Evolutionary conservation across 768 basidiomycete genomes (phyloP), one percentile per base, ranked within the genome.

Genomic region (Serendipita vermifera): DNA sequence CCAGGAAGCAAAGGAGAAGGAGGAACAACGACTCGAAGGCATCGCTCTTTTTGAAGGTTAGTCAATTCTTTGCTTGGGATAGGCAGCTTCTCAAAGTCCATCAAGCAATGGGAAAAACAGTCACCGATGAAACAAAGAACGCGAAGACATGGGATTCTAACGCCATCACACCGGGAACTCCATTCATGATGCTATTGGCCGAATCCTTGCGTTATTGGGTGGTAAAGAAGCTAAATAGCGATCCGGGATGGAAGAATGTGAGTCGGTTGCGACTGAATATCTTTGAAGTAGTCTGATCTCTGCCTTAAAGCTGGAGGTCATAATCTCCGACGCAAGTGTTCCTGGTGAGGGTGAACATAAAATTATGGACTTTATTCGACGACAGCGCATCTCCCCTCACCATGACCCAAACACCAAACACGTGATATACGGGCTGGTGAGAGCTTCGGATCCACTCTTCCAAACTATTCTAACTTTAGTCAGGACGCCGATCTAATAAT

Each of bases 281-380:
- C 24, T 32, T 35, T 15, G 38, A 3, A 26, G 17, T 2, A 17
- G 15, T 36, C 24, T 27, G 55, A 39, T 39, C 36, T 13, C 55
- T 7, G 51, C 5, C 29, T 2, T 55, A 2, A 62, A 93, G 92
- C 77, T 99, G 36, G 82, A 98, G 76, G 86, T 99, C 54, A 82
- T 98, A 61, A 89, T 99, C 56, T 99, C 96, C 3, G 96, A 99
- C 62, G 89, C 96, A 1, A 82, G 86, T 56, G 96, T 98, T 11
- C 94, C 96, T 1, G 96, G 96, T 62, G 96, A 99, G 70, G 96
- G 96, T 66, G 96, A 99, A 67, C 96, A 99, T 70, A 99, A 99
- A 73, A 97, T 99, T 60, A 97, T 99, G 92, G 96, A 98, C 67
- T 98, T 79, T 67, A 94, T 99, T 61, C 77, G 96, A 56, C 77